phyloP scores from a whole-genome alignment of 768 basidiomycete species.

The Termitomyces sp. region DNA sequence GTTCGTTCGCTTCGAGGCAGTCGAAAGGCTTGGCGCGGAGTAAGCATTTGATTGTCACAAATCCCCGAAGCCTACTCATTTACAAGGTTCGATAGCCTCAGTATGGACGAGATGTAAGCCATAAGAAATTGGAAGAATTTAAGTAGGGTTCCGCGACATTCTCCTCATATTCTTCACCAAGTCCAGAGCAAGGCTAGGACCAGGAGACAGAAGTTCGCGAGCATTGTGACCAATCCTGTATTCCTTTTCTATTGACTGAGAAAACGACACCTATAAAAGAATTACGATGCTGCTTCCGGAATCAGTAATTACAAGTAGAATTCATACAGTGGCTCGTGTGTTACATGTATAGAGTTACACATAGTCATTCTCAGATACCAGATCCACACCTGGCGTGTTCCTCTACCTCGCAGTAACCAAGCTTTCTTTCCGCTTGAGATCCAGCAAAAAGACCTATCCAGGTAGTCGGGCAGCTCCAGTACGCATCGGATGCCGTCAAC shows the following conservation, averaged over 20 bases:
- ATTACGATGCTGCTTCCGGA: background rate
- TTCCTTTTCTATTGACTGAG: too few relatives aligned
- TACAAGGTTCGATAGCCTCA: background rate
- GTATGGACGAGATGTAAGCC: background rate
- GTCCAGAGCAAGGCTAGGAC: too few relatives aligned
- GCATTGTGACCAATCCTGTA: too few relatives aligned
- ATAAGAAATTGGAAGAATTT: background rate
- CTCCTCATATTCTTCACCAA: too few relatives aligned
- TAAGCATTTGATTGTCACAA: background rate
- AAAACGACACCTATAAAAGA: background rate
- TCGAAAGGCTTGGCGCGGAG: background rate
- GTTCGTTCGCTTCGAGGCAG: background rate
- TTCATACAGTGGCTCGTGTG: background rate
- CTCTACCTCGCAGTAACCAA: background rate
- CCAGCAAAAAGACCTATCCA: slow-evolving; percentile 13
- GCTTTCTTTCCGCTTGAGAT: background rate
- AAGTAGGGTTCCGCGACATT: too few relatives aligned
- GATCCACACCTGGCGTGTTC: background rate
- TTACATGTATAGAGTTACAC: background rate
- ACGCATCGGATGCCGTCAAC: background rate
- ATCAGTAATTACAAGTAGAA: too few relatives aligned
- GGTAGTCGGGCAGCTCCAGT: slow-evolving; percentile 18
- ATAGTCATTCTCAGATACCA: background rate
- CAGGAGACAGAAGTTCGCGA: too few relatives aligned
- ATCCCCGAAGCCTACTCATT: background rate